Percentiles rank a stretch among this genome's conserved stretches.
Conservation (phyloP, 208 protist genomes). For the Naegleria fowleri region DNA sequence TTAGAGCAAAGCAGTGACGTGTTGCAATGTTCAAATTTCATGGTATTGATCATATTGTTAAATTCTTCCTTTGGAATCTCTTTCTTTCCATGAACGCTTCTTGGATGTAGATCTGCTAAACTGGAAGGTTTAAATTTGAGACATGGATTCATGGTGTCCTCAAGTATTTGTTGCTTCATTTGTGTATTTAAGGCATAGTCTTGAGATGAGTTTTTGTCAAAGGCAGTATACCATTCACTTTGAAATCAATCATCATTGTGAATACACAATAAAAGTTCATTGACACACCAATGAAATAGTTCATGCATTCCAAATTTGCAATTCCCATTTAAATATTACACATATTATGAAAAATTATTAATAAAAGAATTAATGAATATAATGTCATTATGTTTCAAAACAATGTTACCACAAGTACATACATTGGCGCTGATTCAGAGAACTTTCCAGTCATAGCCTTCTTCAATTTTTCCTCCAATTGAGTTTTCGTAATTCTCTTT, state of each 20-base stretch:
- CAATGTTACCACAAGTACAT: too few relatives aligned
- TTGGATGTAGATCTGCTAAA: not conserved
- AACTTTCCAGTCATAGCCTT: not conserved
- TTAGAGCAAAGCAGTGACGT: not conserved
- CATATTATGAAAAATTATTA: too few relatives aligned
- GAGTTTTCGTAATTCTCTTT: not conserved
- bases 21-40: not conserved
- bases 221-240: not conserved
- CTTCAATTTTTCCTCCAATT: not conserved
- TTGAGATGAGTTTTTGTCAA: not conserved
- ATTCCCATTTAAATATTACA: too few relatives aligned
- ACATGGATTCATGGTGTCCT: not conserved
- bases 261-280: too few relatives aligned
- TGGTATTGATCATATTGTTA: not conserved
- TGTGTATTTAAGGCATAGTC: not conserved
- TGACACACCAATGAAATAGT: too few relatives aligned
- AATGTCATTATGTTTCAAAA: too few relatives aligned
- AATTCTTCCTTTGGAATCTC: not conserved
- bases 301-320: too few relatives aligned
- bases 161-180: not conserved
- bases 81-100: not conserved
- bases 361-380: too few relatives aligned
- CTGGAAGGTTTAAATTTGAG: not conserved
- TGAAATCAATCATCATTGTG: too few relatives aligned
- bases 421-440: not conserved